Percentiles rank a stretch among this genome's conserved stretches.
These are phyloP conservation scores for Colletotrichum camelliae DNA, from an alignment of 2,329 filamentous ascomycete species.

Conservation along the genomic window DNA sequence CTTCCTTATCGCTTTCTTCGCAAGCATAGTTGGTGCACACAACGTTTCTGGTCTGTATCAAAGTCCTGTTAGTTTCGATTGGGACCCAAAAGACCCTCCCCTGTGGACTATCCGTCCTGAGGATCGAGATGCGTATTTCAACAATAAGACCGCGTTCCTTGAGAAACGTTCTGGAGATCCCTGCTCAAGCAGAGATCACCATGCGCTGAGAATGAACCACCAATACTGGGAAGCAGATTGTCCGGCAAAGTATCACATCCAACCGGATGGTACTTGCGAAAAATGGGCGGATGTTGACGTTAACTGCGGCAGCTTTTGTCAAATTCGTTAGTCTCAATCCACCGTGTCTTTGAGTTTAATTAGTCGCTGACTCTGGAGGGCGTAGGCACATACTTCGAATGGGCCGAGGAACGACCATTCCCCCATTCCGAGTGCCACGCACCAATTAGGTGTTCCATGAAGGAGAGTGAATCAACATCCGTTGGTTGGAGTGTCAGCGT, in stretches of 20 bases:
- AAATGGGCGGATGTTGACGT: neutral
- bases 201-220: neutral
- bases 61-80: neutral
- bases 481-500: neutral
- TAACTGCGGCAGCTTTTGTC: neutral
- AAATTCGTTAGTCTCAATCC: neutral
- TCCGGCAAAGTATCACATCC: neutral
- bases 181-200: neutral
- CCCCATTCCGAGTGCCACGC: neutral
- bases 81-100: neutral
- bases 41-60: neutral
- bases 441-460: neutral
- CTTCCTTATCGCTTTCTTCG: neutral
- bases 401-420: neutral
- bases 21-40: rapidly evolving
- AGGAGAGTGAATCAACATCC: neutral
- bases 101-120: neutral
- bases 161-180: neutral
- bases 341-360: neutral
- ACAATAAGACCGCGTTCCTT: neutral
- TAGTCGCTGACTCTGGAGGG: neutral
- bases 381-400: neutral
- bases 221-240: neutral
- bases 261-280: neutral
- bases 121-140: neutral